Evolutionary conservation across 129 eudicot genomes (phyloP).

Genomic region (Centaurea solstitialis): DNA sequence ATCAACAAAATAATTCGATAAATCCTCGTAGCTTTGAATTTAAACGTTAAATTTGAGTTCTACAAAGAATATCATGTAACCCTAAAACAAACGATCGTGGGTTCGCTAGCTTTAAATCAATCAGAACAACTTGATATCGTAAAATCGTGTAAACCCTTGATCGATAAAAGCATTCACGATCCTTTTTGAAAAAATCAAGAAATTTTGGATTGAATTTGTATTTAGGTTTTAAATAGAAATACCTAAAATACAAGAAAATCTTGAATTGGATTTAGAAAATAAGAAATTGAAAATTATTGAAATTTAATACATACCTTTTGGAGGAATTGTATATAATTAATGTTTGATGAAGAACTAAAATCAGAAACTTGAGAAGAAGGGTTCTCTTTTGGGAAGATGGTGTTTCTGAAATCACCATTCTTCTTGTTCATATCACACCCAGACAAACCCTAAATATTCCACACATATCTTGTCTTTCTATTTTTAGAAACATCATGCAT

Average conservation of each 20-base stretch:
- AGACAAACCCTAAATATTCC: slow-evolving; percentile 6
- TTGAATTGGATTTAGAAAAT: not conserved
- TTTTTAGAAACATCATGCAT: slow-evolving; percentile 6
- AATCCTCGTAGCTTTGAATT: not conserved
- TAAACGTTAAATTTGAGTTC: not conserved
- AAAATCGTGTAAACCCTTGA: no score
- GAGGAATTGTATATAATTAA: not conserved
- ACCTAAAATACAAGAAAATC: slow-evolving; percentile 14
- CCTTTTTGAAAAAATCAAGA: not conserved
- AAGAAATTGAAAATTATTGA: not conserved
- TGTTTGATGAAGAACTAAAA: not conserved
- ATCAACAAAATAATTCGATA: not conserved
- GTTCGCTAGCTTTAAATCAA: no score
- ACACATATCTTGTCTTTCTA: slow-evolving; percentile 13
- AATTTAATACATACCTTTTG: slow-evolving; percentile 27
- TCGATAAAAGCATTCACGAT: not conserved
- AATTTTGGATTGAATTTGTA: not conserved
- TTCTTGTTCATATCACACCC: not conserved
- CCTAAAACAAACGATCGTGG: not conserved
- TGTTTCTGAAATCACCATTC: slow-evolving; percentile 5
- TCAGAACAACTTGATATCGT: no score
- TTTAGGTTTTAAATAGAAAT: not conserved
- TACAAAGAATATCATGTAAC: not conserved
- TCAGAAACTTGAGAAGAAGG: slow-evolving; percentile 13
- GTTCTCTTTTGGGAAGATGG: not conserved